Conservation (phyloP, 768 basidiomycete species). For the Crucibulum laeve region DNA sequence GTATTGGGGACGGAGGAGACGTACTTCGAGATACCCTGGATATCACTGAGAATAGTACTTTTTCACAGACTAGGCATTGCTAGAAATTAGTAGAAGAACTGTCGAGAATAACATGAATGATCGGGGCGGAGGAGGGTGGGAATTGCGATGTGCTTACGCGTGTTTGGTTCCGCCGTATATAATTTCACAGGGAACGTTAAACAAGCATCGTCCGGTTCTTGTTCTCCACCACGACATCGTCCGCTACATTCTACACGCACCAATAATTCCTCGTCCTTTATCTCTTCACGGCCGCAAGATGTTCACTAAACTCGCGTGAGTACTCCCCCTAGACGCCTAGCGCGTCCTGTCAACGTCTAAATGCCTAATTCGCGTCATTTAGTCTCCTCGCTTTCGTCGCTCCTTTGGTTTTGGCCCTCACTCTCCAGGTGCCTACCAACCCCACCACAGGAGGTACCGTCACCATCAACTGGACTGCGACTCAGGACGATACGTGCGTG, state of each 20-base stretch:
- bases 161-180: constrained; percentile 23
- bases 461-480: constrained; percentile 44
- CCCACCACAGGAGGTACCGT: constrained; percentile 24
- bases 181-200: constrained; percentile 6
- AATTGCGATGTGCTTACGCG: constrained; percentile 16
- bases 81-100: neutral
- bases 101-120: neutral
- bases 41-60: too few relatives aligned
- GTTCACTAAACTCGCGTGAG: constrained; percentile 47
- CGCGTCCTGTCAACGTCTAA: neutral
- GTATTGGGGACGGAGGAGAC: too few relatives aligned
- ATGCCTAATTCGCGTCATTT: neutral
- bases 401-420: constrained; percentile 45
- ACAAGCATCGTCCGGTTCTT: neutral
- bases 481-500: constrained; percentile 38
- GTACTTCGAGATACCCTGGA: too few relatives aligned
- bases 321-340: neutral
- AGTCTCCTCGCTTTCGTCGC: constrained; percentile 41
- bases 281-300: constrained; percentile 31
- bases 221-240: constrained; percentile 13
- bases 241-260: constrained; percentile 11
- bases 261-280: constrained; percentile 16
- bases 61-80: neutral
- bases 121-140: neutral
- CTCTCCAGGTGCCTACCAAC: constrained; percentile 29